phyloP scores from a whole-genome alignment of 768 basidiomycete species.

The Boletus rufocinnamomeus region DNA sequence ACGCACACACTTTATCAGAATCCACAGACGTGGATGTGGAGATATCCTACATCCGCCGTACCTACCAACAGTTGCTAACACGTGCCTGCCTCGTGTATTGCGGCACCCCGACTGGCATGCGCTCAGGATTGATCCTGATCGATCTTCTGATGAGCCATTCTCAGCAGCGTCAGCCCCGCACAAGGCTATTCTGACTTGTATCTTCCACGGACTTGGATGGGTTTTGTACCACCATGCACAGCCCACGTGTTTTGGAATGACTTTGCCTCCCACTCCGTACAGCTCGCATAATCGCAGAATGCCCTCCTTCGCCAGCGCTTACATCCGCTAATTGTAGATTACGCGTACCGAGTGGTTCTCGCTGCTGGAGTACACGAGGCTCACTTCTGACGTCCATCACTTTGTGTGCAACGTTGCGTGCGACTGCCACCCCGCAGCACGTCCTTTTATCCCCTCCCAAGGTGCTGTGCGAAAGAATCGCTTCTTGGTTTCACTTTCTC shows the following conservation, averaged over 20 bases:
- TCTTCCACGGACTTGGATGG: constrained; percentile 21
- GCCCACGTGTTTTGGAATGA: constrained; percentile 30
- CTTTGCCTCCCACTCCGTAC: constrained; percentile 9
- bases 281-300: constrained; percentile 14
- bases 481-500: not conserved
- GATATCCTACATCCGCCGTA: not conserved
- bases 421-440: not conserved
- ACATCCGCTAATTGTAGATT: constrained; percentile 17
- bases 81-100: constrained; percentile 23
- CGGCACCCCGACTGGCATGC: constrained; percentile 21
- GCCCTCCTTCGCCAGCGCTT: constrained; percentile 14
- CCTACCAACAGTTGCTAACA: constrained; percentile 5
- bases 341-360: constrained; percentile 20
- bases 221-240: constrained; percentile 18
- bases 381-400: constrained; percentile 9
- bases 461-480: constrained; percentile 3
- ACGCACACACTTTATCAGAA: not conserved
- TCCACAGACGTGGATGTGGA: not conserved
- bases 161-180: constrained; percentile 9
- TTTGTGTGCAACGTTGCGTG: constrained; percentile 11
- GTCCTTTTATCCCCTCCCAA: not conserved
- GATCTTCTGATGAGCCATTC: constrained; percentile 15
- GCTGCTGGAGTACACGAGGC: constrained; percentile 33
- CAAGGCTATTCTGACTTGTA: constrained; percentile 6
- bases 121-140: constrained; percentile 19